Percentiles rank a stretch among this genome's conserved stretches.
Evolutionary conservation across 106 monocot genomes (phyloP).

Genomic region (Acorus calamus): DNA sequence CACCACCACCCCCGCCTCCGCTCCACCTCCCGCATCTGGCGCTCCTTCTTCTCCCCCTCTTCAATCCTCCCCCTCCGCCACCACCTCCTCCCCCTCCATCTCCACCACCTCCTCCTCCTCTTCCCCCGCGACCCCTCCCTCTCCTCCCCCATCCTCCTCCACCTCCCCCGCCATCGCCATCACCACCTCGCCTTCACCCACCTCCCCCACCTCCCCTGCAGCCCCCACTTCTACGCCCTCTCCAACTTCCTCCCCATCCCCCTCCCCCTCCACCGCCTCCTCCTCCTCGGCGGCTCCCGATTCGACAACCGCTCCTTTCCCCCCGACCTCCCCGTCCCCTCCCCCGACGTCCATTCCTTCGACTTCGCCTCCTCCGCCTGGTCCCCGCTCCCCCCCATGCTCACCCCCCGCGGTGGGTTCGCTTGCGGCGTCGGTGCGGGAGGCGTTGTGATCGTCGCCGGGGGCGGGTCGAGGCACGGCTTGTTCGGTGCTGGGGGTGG

Average conservation of each 20-base stretch:
- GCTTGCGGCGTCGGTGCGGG: conserved; percentile 36
- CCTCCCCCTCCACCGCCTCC: conserved; percentile 31
- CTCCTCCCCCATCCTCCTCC: conserved; percentile 37
- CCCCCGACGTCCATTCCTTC: neutral
- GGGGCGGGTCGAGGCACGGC: conserved; percentile 76
- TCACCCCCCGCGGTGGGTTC: conserved; percentile 57
- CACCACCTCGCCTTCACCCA: conserved; percentile 1
- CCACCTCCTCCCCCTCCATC: conserved; percentile 33
- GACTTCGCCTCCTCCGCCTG: conserved; percentile 12
- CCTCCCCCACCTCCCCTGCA: conserved; percentile 70
- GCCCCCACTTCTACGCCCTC: conserved; percentile 59
- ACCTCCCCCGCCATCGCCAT: conserved; percentile 18
- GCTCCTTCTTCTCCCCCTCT: conserved; percentile 37
- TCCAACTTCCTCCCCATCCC: conserved; percentile 41
- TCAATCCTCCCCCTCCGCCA: conserved; percentile 58
- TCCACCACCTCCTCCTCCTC: conserved; percentile 43
- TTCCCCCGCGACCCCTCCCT: conserved; percentile 45
- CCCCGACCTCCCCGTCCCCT: conserved; percentile 24
- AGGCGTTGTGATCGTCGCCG: conserved; percentile 46
- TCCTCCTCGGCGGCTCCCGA: conserved; percentile 2
- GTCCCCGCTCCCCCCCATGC: conserved; percentile 45
- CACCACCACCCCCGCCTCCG: conserved; percentile 53
- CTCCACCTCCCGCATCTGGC: conserved; percentile 63
- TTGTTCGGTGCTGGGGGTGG: conserved; percentile 49
- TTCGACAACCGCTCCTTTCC: neutral